Base-by-base conservation (phyloP, 768 basidiomycete species). In the Floccularia luteovirens region DNA sequence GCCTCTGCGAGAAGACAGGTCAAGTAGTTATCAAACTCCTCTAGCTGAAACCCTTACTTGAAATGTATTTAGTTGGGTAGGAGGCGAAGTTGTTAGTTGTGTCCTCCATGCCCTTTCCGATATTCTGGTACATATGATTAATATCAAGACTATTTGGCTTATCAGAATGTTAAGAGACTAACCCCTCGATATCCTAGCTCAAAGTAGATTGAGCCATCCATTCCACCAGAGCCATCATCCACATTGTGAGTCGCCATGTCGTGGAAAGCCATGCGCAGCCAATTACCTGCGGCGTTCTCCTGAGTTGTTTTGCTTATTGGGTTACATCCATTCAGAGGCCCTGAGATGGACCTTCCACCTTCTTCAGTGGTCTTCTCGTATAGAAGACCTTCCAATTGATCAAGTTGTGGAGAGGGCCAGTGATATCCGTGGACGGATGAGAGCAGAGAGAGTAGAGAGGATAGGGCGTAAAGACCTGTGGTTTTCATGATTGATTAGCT, bases 191-290 rank as follows among this genome's bases (percentile, higher is more conserved):
- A 53, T 34, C 55, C 58, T n/a, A 68, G 58, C 49, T 75, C 74
- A 40, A 70, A 73, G 16, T 58, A 64, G 42, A 75, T 61, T 5
- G 69, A 72, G 17, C 67, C 68, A 43, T 75, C 74, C 39, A 75
- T 31, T n/a, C 74, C 72, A 17, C 72, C 74, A 1, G 61, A 62
- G 5, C 69, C 70, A 48, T 63, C 59, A 13, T 62, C 56, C 21
- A 57, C 55, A 46, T 74, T 63, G 38, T 70, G 60, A 5, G 72
- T 69, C 14, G 70, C 61, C 59, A 67, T 64, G 52, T 75, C 72
- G 48, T 75, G 72, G 46, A 70, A 74, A 23, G 70, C 65, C 69
- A 63, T 59, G 21, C 61, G 60, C 27, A 63, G 53, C 61, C 61
- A 63, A 19, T 34, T 34, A 54, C 60, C 60, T 16, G 61, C 61